Base-by-base conservation (phyloP, 78 protist genomes). In the Diacronema lutheri region DNA sequence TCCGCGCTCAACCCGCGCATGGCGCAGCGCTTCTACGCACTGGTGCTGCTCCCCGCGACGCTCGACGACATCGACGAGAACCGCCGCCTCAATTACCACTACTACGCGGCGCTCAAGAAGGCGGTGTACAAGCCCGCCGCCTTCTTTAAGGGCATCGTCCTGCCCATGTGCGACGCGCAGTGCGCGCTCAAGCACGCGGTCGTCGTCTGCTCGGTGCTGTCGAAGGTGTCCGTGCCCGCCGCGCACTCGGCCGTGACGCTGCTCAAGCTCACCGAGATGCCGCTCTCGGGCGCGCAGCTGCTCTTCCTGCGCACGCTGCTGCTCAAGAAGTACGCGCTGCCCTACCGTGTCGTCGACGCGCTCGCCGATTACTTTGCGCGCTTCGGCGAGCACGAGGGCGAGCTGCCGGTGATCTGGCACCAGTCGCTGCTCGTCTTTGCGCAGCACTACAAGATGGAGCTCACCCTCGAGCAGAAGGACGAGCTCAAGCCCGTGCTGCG, bases 401-500 rank as follows among this genome's bases (percentile, higher is more conserved):
- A 61, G 84, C 85, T 95, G 25, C 97, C 98, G 0, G 95, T 97
- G 50, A 57, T 96, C 29, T 97, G 99, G 99, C 97, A 94, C 81
- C 93, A 87, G 86, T 56, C 92, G 40, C 86, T 96, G 76, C 90
- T 97, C 33, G 72, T 86, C 14, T 95, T 95, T 55, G 97, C 66
- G 26, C 96, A 95, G 86, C 83, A 72, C 76, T 87, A 87, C 81
- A 93, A 94, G 84, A 78, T 79, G 44, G 94, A 95, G 82, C 71
- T 97, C 10, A 66, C 93, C 0, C n/a, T 66, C 38, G 95, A 94
- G 62, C 99, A 97, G 92, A 79, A 81, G 73, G 90, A 90, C 35
- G 68, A 38, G 40, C 66, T 97, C 26, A 33, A 76, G 64, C n/a
- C 80, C 23, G 71, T 94, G 12, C 25, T 92, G n/a, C 85, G 91